These are phyloP conservation scores for Pseudohyphozyma bogoriensis DNA, from an alignment of 768 basidiomycete genomes.

Conservation along the genomic window DNA sequence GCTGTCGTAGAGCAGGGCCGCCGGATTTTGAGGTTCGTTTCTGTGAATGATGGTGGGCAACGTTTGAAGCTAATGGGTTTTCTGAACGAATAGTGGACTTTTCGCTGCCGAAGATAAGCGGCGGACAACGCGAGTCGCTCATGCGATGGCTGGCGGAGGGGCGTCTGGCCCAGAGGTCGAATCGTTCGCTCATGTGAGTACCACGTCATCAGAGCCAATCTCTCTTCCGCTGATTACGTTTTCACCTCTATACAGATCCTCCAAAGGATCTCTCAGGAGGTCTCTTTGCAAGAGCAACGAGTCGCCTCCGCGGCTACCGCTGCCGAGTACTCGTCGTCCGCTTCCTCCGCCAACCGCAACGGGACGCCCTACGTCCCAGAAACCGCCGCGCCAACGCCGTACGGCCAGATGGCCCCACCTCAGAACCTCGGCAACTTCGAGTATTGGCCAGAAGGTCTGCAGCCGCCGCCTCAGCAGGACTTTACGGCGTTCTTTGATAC, in stretches of 20 bases:
- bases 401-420: no score
- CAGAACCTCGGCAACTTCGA: neutral
- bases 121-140: slow-evolving; percentile 11
- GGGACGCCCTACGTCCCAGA: neutral
- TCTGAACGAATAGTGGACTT: neutral
- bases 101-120: slow-evolving; percentile 16
- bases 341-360: neutral
- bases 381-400: neutral
- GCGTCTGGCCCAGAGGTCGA: slow-evolving; percentile 1
- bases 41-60: neutral
- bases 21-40: slow-evolving; percentile 15
- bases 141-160: neutral
- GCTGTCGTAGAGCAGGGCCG: slow-evolving; percentile 27
- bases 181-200: slow-evolving; percentile 18
- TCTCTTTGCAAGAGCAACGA: neutral
- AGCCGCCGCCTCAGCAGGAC: neutral
- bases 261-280: slow-evolving; percentile 18
- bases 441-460: neutral
- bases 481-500: slow-evolving; percentile 10
- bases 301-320: neutral
- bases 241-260: slow-evolving; percentile 7
- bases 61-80: no score
- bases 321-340: neutral
- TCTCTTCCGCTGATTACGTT: neutral
- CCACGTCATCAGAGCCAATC: no score